Percentiles rank a stretch among this genome's conserved stretches.
Evolutionary conservation across 352 stramenopile genomes (phyloP).

Genomic region (Elongisporangium prolatum): DNA sequence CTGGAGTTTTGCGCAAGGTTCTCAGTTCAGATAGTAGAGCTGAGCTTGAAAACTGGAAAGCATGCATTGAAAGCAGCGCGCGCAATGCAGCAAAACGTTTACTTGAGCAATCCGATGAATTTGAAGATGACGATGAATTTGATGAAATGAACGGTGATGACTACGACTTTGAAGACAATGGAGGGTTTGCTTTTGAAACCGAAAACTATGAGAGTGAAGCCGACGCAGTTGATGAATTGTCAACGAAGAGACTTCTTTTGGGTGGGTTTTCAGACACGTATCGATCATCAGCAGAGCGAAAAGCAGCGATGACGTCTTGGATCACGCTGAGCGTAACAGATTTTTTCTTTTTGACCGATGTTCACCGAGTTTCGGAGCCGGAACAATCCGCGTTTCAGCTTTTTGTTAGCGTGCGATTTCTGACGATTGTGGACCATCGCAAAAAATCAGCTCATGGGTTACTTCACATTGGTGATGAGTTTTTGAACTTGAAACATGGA

Average conservation of each 20-base stretch:
- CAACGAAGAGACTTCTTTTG: slow-evolving; percentile 46
- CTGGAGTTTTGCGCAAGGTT: slow-evolving; percentile 51
- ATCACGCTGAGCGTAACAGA: slow-evolving; percentile 70
- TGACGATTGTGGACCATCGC: slow-evolving; percentile 65
- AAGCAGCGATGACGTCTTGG: slow-evolving; percentile 55
- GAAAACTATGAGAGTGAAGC: slow-evolving; percentile 10
- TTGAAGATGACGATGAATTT: background rate
- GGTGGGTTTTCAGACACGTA: slow-evolving; percentile 76
- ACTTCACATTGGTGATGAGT: slow-evolving; percentile 80
- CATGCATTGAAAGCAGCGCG: slow-evolving; percentile 54
- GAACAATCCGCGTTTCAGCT: slow-evolving; percentile 56
- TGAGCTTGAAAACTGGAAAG: slow-evolving; percentile 72
- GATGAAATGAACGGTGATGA: slow-evolving; percentile 7
- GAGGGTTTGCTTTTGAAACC: slow-evolving; percentile 24
- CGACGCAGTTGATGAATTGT: slow-evolving; percentile 18
- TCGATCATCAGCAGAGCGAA: slow-evolving; percentile 31
- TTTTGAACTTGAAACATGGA: slow-evolving; percentile 76
- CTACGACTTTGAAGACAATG: slow-evolving; percentile 26
- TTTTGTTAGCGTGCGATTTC: slow-evolving; percentile 51
- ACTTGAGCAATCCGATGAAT: background rate
- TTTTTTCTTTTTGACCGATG: slow-evolving; percentile 52
- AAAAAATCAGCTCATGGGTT: slow-evolving; percentile 68
- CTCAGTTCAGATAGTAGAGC: slow-evolving; percentile 49
- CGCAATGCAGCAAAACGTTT: slow-evolving; percentile 31
- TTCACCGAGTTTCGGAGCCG: slow-evolving; percentile 60